Conservation (phyloP, 2,329 filamentous ascomycete species). For the Capronia americana region DNA sequence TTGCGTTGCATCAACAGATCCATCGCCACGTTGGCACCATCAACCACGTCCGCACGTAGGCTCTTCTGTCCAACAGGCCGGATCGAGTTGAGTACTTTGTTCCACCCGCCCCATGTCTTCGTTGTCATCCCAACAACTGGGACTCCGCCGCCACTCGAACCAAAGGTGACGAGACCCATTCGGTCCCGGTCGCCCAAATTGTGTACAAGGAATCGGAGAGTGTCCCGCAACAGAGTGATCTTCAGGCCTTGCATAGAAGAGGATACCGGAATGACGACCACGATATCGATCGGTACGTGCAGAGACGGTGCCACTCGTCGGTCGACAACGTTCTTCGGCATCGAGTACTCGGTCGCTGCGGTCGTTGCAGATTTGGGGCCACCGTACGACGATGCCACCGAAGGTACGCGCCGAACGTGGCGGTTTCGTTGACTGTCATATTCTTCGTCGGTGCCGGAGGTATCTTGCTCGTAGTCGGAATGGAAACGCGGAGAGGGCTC, state of each 20-base stretch:
- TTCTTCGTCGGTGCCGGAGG: slow-evolving; percentile 86
- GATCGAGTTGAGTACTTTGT: slow-evolving; percentile 82
- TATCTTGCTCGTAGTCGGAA: slow-evolving; percentile 79
- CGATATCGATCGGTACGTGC: slow-evolving; percentile 92
- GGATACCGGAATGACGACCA: slow-evolving; percentile 95
- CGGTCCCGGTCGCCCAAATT: slow-evolving; percentile 90
- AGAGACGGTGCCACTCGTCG: slow-evolving; percentile 59
- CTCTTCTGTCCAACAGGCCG: slow-evolving; percentile 96
- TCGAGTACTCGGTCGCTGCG: slow-evolving; percentile 90
- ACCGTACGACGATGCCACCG: slow-evolving; percentile 81
- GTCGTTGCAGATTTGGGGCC: slow-evolving; percentile 83
- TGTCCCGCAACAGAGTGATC: slow-evolving; percentile 90
- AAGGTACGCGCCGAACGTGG: slow-evolving; percentile 76
- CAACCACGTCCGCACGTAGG: slow-evolving; percentile 92
- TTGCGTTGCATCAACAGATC: slow-evolving; percentile 97
- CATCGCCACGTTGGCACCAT: slow-evolving; percentile 98
- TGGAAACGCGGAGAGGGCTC: slow-evolving; percentile 64
- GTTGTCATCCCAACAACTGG: slow-evolving; percentile 98
- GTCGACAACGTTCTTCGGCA: slow-evolving; percentile 57
- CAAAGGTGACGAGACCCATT: slow-evolving; percentile 97
- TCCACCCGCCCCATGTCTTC: slow-evolving; percentile 92
- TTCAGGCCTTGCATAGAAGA: slow-evolving; percentile 99
- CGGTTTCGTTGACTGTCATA: slow-evolving; percentile 66
- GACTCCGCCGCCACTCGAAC: slow-evolving; percentile 89
- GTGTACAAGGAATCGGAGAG: slow-evolving; percentile 87